Evolutionary conservation across 768 basidiomycete species (phyloP), one percentile per base, ranked within the genome.

Genomic region (Pleurotus sapidus): DNA sequence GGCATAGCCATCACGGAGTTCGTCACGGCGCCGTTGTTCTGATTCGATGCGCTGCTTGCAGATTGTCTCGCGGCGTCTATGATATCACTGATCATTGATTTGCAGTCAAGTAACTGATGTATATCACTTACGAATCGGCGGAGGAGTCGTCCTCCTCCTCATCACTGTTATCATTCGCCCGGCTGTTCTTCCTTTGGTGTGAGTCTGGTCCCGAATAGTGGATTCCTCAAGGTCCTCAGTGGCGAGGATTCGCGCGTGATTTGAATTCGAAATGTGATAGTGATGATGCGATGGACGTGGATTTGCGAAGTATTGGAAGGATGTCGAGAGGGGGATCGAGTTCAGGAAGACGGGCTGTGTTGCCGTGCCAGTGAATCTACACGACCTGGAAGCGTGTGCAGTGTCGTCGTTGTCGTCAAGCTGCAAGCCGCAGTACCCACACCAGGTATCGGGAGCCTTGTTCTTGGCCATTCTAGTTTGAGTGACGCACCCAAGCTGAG

Each of bases 21-120:
- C 94, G 65, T 95, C 93, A 39, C 94, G 85, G 63, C 94, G 83
- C 63, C 93, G 80, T 79, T 95, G 91, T 78, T 94, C 92, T 23
- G 91, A 93, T 79, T 94, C 92, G 77, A 94, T 94, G 74, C 92
- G 90, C 77, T 93, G 91, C 69, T 86, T 86, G 69, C 92, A 89
- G 65, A 94, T 91, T 56, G 91, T 90, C 78, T 94, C 92, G 68
- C 92, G 89, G 72, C 91, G 91, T 46, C 82, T 81, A 63, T 42
- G 46, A 49, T n/a, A 25, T 46, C 6, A 40, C 49, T 27, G 30
- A 48, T 14, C 57, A 56, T 37, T 54, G 45, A 59, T 15, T 55
- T 30, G 34, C 15, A 48, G 54, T 40, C 1, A 15, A 15, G 38
- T 1, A 11, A 17, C 11, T 46, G 20, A 58, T 57, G 12, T 17